Evolutionary conservation across 495 filamentous ascomycete species (phyloP).

Genomic region (Aspergillus ellipticus): DNA sequence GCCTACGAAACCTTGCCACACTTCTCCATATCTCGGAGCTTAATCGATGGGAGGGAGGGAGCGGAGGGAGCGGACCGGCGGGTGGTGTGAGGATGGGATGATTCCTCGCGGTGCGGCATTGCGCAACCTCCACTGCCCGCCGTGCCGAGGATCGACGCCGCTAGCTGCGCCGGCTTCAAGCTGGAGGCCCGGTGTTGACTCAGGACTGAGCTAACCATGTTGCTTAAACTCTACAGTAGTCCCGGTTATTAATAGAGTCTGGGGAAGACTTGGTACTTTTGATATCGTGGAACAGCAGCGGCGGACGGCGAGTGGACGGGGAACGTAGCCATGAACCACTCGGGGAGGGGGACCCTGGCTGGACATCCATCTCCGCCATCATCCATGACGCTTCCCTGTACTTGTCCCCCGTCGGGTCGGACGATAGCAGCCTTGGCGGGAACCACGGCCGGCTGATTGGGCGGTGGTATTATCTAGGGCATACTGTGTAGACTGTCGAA

Average conservation of each 20-base stretch:
- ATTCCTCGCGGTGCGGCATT: not conserved
- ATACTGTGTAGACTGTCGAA: too few relatives aligned
- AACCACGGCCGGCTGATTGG: not conserved
- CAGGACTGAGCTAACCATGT: not conserved
- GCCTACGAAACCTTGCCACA: not conserved
- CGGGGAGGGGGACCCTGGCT: too few relatives aligned
- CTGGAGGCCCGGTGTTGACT: not conserved
- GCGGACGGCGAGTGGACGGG: not conserved
- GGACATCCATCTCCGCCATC: not conserved
- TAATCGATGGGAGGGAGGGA: not conserved
- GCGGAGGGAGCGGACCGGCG: too few relatives aligned
- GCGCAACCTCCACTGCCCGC: not conserved
- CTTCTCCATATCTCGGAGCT: not conserved
- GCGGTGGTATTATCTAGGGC: not conserved
- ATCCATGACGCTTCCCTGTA: not conserved
- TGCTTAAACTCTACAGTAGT: constrained; percentile 7
- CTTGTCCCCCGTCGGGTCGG: not conserved
- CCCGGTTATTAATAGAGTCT: not conserved
- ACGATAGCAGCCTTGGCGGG: not conserved
- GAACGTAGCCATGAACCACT: too few relatives aligned
- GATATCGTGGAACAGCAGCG: not conserved
- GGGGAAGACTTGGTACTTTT: not conserved
- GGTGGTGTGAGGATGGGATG: not conserved
- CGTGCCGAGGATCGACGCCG: constrained; percentile 2
- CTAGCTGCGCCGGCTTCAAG: not conserved